Evolutionary conservation across 441 rosid genomes (phyloP).

Genomic region (Corymbia calophylla): DNA sequence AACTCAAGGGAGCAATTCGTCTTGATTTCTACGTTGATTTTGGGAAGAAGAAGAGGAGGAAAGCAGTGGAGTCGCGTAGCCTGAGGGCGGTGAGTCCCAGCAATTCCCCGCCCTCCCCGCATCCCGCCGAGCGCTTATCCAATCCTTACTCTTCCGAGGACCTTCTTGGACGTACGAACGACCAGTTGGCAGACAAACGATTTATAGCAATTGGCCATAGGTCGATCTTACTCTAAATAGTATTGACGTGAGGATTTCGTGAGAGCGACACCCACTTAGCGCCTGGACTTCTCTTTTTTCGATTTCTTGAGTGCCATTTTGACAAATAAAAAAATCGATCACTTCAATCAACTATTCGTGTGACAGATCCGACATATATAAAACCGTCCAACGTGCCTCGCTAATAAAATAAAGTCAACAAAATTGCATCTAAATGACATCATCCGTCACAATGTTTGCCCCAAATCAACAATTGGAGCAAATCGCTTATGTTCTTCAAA

Average conservation of each 20-base stretch:
- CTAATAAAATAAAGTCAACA: no score
- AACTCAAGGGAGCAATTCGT: not conserved
- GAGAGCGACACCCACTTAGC: not conserved
- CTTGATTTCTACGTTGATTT: not conserved
- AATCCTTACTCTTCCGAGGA: no score
- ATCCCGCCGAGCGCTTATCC: no score
- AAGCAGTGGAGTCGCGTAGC: not conserved
- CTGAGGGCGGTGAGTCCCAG: rapidly evolving
- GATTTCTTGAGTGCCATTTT: not conserved
- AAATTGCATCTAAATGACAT: not conserved
- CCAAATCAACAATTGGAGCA: not conserved
- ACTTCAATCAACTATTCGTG: no score
- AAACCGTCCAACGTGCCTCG: rapidly evolving
- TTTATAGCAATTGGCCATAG: not conserved
- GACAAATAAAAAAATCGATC: not conserved
- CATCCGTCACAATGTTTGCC: not conserved
- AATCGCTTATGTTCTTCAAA: no score
- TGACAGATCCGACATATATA: no score
- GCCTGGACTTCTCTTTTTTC: not conserved
- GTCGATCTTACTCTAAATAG: not conserved
- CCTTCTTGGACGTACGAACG: no score
- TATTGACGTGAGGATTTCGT: not conserved
- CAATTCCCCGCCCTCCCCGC: rapidly evolving
- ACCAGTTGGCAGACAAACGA: rapidly evolving
- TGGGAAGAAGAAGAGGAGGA: not conserved